Percentiles rank a stretch among this genome's conserved stretches.
phyloP scores from a whole-genome alignment of 2,329 filamentous ascomycete genomes.

The Aquanectria penicillioides region DNA sequence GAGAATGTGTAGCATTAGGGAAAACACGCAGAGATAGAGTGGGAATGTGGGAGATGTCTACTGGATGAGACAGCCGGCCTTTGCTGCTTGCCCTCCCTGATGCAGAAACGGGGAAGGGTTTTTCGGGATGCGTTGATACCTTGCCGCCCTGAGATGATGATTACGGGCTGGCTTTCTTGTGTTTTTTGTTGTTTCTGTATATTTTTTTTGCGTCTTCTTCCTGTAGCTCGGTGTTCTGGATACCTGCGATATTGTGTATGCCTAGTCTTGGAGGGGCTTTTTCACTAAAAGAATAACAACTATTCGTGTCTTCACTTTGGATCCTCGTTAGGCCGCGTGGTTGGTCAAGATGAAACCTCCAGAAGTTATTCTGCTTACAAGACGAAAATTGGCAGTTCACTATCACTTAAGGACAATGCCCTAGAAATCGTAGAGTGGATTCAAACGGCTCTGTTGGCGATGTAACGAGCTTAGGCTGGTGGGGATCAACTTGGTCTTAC shows the following conservation, averaged over 20 bases:
- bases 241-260: slow-evolving; percentile 41
- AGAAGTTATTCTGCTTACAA: too few species aligned
- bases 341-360: too few species aligned
- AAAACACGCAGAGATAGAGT: background rate
- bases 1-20: too few species aligned
- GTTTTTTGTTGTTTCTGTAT: slow-evolving; percentile 14
- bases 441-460: too few species aligned
- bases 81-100: background rate
- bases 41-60: background rate
- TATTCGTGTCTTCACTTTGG: too few species aligned
- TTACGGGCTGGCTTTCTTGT: slow-evolving; percentile 21
- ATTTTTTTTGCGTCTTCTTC: slow-evolving; percentile 27
- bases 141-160: slow-evolving; percentile 24
- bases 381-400: too few species aligned
- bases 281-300: slow-evolving; percentile 17
- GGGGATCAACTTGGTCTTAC: too few species aligned
- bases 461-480: too few species aligned
- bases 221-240: slow-evolving; percentile 50
- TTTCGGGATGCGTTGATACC: slow-evolving; percentile 39
- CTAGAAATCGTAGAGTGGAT: too few species aligned
- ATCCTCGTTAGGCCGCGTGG: too few species aligned
- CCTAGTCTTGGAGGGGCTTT: slow-evolving; percentile 20
- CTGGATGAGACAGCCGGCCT: background rate
- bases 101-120: background rate
- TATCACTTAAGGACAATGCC: too few species aligned